A percentile compares a stretch with the other conserved stretches of the same genome.
phyloP scores from a whole-genome alignment of 23 red algal species.

The Cyanidium caldarium region DNA sequence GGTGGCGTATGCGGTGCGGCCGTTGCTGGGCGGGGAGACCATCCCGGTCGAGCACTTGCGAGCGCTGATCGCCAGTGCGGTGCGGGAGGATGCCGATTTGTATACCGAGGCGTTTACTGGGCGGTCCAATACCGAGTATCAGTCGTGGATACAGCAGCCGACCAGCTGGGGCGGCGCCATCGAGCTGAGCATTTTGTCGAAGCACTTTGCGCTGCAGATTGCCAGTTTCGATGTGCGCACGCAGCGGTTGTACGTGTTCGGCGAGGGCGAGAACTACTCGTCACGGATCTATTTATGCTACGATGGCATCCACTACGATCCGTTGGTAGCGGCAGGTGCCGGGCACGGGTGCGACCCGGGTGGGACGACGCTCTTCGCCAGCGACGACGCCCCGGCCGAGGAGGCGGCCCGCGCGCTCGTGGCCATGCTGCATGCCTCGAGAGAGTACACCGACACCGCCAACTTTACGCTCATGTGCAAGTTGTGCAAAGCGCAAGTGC shows the following conservation, averaged over 20 bases:
- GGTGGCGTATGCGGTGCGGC: conserved; percentile 14
- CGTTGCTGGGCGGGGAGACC: background rate
- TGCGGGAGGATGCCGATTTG: conserved; percentile 22
- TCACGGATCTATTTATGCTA: conserved; percentile 54
- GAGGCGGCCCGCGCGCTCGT: conserved; percentile 25
- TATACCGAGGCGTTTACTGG: conserved; percentile 56
- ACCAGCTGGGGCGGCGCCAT: conserved; percentile 95
- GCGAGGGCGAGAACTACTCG: conserved; percentile 32
- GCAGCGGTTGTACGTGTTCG: conserved; percentile 58
- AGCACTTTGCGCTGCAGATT: conserved; percentile 42
- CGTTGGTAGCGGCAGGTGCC: conserved; percentile 30
- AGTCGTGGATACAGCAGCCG: conserved; percentile 47
- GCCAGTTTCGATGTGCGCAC: conserved; percentile 78
- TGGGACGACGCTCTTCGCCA: conserved; percentile 43
- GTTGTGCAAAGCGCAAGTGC: conserved; percentile 34
- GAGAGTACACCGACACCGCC: conserved; percentile 66
- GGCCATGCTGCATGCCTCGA: conserved; percentile 10
- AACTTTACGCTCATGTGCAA: conserved; percentile 45
- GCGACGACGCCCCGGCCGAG: conserved; percentile 14
- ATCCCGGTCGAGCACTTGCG: conserved; percentile 18
- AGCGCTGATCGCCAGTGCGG: conserved; percentile 18
- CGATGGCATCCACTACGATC: conserved; percentile 98
- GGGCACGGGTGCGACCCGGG: background rate
- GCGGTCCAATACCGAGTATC: conserved; percentile 33
- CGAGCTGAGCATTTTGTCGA: conserved; percentile 52